Percentiles rank a stretch among this genome's conserved stretches.
Evolutionary conservation across 176 grass and related monocot genomes (phyloP).

Genomic region (Rhynchospora pubera): DNA sequence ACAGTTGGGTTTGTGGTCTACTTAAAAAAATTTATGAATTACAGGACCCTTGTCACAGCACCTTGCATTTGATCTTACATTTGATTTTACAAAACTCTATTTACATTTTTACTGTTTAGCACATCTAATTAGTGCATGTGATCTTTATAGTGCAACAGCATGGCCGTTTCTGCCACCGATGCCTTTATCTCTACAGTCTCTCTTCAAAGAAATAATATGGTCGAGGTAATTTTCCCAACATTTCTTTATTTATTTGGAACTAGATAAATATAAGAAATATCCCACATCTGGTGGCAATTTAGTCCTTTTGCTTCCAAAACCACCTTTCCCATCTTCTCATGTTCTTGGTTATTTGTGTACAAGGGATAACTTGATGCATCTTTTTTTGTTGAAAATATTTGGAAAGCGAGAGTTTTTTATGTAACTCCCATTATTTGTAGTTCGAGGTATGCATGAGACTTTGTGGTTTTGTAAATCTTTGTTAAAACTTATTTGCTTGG

Average conservation of each 20-base stretch:
- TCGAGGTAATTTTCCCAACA: constrained; percentile 26
- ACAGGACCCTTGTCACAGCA: neutral
- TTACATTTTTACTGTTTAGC: neutral
- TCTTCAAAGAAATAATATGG: constrained; percentile 26
- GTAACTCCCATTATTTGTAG: neutral
- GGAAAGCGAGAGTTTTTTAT: neutral
- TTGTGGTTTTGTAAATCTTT: neutral
- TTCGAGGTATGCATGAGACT: neutral
- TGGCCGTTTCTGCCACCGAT: constrained; percentile 45
- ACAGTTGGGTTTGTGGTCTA: neutral
- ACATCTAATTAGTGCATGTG: neutral
- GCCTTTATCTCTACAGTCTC: constrained; percentile 32
- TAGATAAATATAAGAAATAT: constrained; percentile 2
- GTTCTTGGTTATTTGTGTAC: no score
- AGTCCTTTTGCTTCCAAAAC: neutral
- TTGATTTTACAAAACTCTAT: neutral
- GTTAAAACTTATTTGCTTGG: neutral
- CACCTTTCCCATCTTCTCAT: no score
- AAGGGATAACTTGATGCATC: no score
- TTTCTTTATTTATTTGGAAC: neutral
- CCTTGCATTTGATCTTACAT: neutral
- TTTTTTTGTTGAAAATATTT: neutral
- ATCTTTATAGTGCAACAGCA: constrained; percentile 38
- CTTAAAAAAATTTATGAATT: neutral
- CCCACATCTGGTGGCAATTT: neutral